Evolutionary conservation across 2,329 filamentous ascomycete genomes (phyloP).

Genomic region (Trichoderma pleuroti): DNA sequence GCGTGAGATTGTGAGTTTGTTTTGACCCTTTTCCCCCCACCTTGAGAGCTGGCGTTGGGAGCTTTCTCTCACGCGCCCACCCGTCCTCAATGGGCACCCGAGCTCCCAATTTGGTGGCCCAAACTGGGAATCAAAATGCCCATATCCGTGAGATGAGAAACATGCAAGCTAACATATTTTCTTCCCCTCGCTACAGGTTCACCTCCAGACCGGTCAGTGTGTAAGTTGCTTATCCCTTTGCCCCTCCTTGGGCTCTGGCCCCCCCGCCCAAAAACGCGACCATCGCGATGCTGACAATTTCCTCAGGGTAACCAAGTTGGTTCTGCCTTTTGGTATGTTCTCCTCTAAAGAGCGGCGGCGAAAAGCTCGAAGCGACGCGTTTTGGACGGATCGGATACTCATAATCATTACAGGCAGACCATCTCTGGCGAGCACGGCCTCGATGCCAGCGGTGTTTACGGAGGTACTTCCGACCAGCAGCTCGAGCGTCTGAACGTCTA

Average conservation of each 20-base stretch:
- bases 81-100: background rate
- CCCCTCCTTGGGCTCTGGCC: constrained; percentile 10
- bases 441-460: constrained; percentile 96
- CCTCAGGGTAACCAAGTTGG: constrained; percentile 97
- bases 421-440: constrained; percentile 92
- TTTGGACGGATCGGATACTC: constrained; percentile 8
- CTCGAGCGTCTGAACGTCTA: constrained; percentile 99
- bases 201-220: constrained; percentile 99
- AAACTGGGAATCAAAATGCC: background rate
- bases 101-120: background rate
- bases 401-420: constrained; percentile 57
- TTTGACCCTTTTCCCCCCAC: background rate
- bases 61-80: constrained; percentile 9
- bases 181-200: constrained; percentile 64
- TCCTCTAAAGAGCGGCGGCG: background rate
- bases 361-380: background rate
- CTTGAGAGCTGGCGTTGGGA: background rate
- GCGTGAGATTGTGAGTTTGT: constrained; percentile 22
- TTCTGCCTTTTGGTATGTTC: constrained; percentile 77
- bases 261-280: constrained; percentile 9
- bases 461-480: constrained; percentile 95
- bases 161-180: constrained; percentile 2
- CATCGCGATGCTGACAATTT: constrained; percentile 35
- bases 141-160: background rate
- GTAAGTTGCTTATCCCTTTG: constrained; percentile 50